Evolutionary conservation across 202 grass and related monocot genomes (phyloP), one percentile per base, ranked within the genome.

Genomic region (Setaria viridis): DNA sequence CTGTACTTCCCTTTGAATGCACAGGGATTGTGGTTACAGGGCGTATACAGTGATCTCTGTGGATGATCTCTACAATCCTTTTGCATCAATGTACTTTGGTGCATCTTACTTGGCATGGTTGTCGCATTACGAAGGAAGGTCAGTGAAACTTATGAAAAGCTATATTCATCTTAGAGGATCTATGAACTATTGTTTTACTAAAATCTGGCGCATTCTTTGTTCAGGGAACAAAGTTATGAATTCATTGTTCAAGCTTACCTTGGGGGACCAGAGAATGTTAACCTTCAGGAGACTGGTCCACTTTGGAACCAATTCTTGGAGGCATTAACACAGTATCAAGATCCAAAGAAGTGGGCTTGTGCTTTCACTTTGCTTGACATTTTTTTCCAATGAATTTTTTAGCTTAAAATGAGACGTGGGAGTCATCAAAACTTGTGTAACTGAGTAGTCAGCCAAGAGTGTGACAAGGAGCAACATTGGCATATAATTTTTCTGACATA

Each of bases 31-130:
- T 78, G 80, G 88, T 29, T 87, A 87, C 85, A 96, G 84, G 73
- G 90, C 77, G 12, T 96, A 99, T 76, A 85, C 70, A 78, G 88
- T 96, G 7, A 90, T 19, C n/a, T 95, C 92, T 46, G 90, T 99
- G 47, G 97, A 99, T 70, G 91, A 99, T 81, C 79, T 99, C 20
- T 99, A 96, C 87, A 99, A 96, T 90, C 97, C 97, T 83, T 96
- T 99, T 88, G 90, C 90, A 78, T 99, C 97, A 32, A 99, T 99
- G 93, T 99, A 99, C 74, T 99, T 94, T 30, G 97, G 97, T 46
- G 88, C 90, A 41, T 89, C 92, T 56, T 99, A 99, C 73, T 87
- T 94, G 82, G 84, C 76, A 70, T 99, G 91, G 93, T 67, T 99
- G 51, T 94, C 97, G 10, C 85, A 88, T 66, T 99, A 96, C 25